Conservation (phyloP, 2,329 filamentous ascomycete species). For the Colletotrichum sp. region DNA sequence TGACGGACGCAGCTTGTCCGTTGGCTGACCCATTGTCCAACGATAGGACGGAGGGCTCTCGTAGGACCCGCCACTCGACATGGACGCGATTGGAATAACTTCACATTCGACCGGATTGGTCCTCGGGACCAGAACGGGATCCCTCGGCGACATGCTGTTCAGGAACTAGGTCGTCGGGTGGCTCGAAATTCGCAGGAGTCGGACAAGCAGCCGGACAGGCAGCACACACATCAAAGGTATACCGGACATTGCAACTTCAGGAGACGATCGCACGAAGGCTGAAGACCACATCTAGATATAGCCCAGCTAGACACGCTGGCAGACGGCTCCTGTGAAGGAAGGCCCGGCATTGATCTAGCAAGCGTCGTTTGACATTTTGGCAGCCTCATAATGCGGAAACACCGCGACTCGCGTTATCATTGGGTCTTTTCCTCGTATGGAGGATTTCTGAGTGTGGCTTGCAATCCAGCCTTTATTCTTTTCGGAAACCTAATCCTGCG, state of each 20-base stretch:
- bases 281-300: neutral
- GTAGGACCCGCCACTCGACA: neutral
- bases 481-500: neutral
- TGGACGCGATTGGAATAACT: neutral
- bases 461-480: neutral
- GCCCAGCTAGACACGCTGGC: neutral
- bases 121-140: neutral
- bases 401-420: neutral
- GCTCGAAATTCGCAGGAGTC: neutral
- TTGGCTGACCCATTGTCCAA: neutral
- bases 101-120: neutral
- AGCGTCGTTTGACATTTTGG: neutral
- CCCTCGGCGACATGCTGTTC: neutral
- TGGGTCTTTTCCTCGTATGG: neutral
- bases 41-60: neutral
- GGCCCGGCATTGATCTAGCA: neutral
- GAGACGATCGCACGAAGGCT: neutral
- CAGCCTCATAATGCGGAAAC: neutral
- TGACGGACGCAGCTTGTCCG: neutral
- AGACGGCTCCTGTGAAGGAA: neutral
- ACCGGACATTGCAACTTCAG: neutral
- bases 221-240: neutral
- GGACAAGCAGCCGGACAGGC: neutral
- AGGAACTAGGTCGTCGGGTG: neutral
- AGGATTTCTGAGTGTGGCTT: neutral